Conservation (phyloP, 129 eudicot species). For the Artemisia annua region DNA sequence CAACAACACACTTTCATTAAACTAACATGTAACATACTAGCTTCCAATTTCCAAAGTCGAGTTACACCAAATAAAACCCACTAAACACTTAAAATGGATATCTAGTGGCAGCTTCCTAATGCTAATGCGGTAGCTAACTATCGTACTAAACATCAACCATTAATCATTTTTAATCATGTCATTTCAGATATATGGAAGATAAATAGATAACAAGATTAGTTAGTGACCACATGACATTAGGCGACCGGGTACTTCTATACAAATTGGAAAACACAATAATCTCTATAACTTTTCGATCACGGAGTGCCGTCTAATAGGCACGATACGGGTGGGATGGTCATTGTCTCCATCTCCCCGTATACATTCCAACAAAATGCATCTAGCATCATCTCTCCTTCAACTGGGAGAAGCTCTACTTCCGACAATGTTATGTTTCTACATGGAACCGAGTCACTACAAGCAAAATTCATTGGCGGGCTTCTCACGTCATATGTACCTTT, state of each 20-base stretch:
- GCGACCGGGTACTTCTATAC: background rate
- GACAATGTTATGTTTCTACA: slow-evolving; percentile 52
- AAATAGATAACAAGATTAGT: background rate
- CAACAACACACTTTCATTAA: background rate
- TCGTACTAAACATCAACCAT: slow-evolving; percentile 9
- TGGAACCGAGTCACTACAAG: slow-evolving; percentile 60
- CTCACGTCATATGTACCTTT: slow-evolving; percentile 49
- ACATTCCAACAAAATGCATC: slow-evolving; percentile 65
- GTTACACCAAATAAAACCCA: background rate
- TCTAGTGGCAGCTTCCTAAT: background rate
- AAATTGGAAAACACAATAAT: background rate
- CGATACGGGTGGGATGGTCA: slow-evolving; percentile 51
- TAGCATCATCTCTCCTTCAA: slow-evolving; percentile 32
- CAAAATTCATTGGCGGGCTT: slow-evolving; percentile 58
- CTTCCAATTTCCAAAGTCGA: background rate
- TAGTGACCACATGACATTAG: background rate
- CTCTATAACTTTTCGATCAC: slow-evolving; percentile 11
- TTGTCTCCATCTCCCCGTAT: slow-evolving; percentile 43
- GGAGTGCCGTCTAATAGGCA: slow-evolving; percentile 45
- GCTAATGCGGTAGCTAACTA: slow-evolving; percentile 14
- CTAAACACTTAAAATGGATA: background rate
- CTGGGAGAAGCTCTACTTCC: slow-evolving; percentile 53
- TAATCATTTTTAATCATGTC: background rate
- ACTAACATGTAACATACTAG: background rate
- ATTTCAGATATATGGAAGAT: background rate